Base-by-base conservation (phyloP, 179 eudicot species). In the Heliamphora pulchella region DNA sequence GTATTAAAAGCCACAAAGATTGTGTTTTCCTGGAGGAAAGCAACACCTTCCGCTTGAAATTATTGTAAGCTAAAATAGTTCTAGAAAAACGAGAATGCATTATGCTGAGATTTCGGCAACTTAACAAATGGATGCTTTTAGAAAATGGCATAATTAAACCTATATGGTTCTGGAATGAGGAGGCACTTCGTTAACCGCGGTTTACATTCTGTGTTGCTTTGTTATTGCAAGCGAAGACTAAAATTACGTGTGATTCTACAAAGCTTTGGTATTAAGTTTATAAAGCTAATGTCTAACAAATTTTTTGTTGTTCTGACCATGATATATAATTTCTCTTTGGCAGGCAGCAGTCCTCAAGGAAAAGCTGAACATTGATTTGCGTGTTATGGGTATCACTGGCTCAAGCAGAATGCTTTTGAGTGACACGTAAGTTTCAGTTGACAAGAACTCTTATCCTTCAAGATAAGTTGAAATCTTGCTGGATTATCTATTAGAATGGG, bases 281-380 rank as follows among this genome's bases (percentile, higher is more conserved):
- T 9, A 65, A 61, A 71, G 67, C 18, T 17, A 8, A 43, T n/a
- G 57, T 2, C 46, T 43, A 3, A 43, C 46, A n/a, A 39, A 39
- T 5, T n/a, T 39, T 57, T 6, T 47, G 13, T 39, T 47, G 18
- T 44, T 44, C 77, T 57, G 67, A 13, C 4, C 20, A 61, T 79
- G 20, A 43, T 68, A 46, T 59, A 2, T 75, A 31, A 22, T 44
- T 78, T 80, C 53, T 13, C 22, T 80, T 74, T 85, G 83, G 66
- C 91, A 96, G 99, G 90, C 97, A 63, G 96, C 98, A 65, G 87
- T 84, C 78, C 89, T 96, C 72, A 96, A 94, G 91, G 99, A 96
- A 82, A 91, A 92, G 47, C 92, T 89, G 67, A 96, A 96, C 84
- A 94, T 94, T 83, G 99, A 96, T 80, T 81, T 96, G 83, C 98